Base-by-base conservation (phyloP, 2,329 filamentous ascomycete genomes). In the Diaporthe vexans region DNA sequence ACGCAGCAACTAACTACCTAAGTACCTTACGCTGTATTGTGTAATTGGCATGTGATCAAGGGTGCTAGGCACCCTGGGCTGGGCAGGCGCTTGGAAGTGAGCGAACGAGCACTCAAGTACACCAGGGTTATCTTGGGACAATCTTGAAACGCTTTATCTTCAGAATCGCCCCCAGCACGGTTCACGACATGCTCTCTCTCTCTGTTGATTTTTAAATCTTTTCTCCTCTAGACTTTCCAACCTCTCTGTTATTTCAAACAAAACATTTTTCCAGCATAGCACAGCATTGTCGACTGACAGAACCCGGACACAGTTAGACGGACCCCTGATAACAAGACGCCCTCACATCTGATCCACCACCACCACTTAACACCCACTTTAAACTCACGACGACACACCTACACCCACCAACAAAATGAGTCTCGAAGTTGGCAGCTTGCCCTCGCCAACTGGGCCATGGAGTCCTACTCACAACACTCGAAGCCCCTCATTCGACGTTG, bases 131-230 rank as follows among this genome's bases (percentile, higher is more conserved):
- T 61, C 68, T 51, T 74, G 73, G 73, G 68, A 74, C 73, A 74
- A 63, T 57, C 58, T 51, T 74, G 73, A 74, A 74, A 74, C 73
- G 69, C 68, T 57, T 72, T 54, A 51, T 72, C 52, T 67, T 57
- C 37, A 61, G 33, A 15, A 51, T 19, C 37, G 11, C 11, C 13
- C 61, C 29, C 17, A 52, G 13, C 40, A 21, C 24, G 29, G 43
- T 57, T 35, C 43, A 71, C 19, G 43, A 37, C 43, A 37, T 15
- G 19, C 21, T 35, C 26, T 35, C 26, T 35, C 24, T 73, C 21
- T 11, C 40, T 58, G 19, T 48, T 51, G 37, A 10, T 68, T 29
- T 58, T 58, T 26, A 68, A 26, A 15, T n/a, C n/a, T 21, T 17
- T 46, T 19, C 51, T 9, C 10, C 26, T 51, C 29, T 37, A 21